Evolutionary conservation across 2,329 filamentous ascomycete species (phyloP).

Genomic region (Didymella lethalis): DNA sequence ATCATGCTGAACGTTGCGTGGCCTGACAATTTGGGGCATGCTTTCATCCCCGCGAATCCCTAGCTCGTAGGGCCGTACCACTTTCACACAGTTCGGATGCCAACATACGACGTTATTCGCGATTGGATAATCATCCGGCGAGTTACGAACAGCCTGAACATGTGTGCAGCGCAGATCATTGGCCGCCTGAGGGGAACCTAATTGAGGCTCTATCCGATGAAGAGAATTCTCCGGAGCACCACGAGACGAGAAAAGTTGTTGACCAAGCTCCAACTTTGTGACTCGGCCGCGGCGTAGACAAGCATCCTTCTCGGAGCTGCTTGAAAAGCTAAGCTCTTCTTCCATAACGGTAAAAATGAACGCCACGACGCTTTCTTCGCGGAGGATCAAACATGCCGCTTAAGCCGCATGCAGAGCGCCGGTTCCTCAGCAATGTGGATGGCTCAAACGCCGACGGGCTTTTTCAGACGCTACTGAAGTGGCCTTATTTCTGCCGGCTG

Average conservation of each 20-base stretch:
- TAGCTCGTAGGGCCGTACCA: background rate
- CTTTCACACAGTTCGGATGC: background rate
- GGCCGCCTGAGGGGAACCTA: slow-evolving; percentile 5
- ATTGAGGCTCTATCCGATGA: slow-evolving; percentile 17
- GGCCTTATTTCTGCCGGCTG: background rate
- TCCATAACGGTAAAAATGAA: slow-evolving; percentile 3
- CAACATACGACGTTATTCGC: background rate
- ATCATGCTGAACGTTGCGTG: background rate
- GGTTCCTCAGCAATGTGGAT: background rate
- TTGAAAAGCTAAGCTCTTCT: slow-evolving; percentile 11
- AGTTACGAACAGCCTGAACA: background rate
- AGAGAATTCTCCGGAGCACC: slow-evolving; percentile 6
- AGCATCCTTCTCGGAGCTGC: slow-evolving; percentile 10
- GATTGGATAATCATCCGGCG: background rate
- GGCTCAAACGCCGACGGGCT: slow-evolving; percentile 9
- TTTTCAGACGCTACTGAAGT: background rate
- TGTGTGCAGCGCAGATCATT: slow-evolving; percentile 3
- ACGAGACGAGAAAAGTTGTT: slow-evolving; percentile 10
- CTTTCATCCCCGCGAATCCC: background rate
- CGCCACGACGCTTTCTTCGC: slow-evolving; percentile 13
- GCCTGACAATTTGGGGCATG: background rate
- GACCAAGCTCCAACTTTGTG: background rate
- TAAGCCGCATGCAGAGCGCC: slow-evolving; percentile 16
- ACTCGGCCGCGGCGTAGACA: slow-evolving; percentile 19
- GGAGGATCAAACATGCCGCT: background rate